Evolutionary conservation across 2,329 filamentous ascomycete species (phyloP).

Genomic region (Curvularia lunata): DNA sequence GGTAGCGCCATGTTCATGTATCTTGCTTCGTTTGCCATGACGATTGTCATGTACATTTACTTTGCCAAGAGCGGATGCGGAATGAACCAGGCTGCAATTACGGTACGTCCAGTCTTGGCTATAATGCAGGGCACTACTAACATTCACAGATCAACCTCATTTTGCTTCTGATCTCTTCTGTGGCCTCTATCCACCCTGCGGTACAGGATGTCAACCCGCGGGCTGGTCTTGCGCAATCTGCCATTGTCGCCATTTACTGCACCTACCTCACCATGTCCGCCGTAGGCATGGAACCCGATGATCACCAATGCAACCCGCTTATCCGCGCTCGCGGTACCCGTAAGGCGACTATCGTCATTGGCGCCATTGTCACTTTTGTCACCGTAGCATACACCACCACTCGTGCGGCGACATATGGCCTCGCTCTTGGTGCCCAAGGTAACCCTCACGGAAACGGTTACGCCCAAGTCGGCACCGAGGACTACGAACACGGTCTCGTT

Average conservation of each 20-base stretch:
- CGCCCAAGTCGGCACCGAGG: conserved; percentile 68
- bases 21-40: conserved; percentile 87
- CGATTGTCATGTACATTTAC: conserved; percentile 95
- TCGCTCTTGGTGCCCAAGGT: conserved; percentile 71
- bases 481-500: conserved; percentile 82
- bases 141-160: conserved; percentile 74
- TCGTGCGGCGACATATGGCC: conserved; percentile 87
- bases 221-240: conserved; percentile 93
- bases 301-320: conserved; percentile 92
- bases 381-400: conserved; percentile 98
- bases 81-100: conserved; percentile 97
- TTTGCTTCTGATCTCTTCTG: conserved; percentile 78
- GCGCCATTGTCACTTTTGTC: conserved; percentile 93
- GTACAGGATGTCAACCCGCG: conserved; percentile 93
- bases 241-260: conserved; percentile 97
- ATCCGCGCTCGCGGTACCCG: conserved; percentile 84
- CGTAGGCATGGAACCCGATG: conserved; percentile 97
- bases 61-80: conserved; percentile 81
- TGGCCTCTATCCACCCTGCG: conserved; percentile 85
- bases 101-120: conserved; percentile 54
- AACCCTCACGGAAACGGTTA: conserved; percentile 62
- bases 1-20: conserved; percentile 96
- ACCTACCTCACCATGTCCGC: conserved; percentile 98
- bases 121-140: conserved; percentile 3
- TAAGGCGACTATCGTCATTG: conserved; percentile 88